Evolutionary conservation across 176 grass and related monocot genomes (phyloP).

Genomic region (Rhipidocladum racemiflorum): DNA sequence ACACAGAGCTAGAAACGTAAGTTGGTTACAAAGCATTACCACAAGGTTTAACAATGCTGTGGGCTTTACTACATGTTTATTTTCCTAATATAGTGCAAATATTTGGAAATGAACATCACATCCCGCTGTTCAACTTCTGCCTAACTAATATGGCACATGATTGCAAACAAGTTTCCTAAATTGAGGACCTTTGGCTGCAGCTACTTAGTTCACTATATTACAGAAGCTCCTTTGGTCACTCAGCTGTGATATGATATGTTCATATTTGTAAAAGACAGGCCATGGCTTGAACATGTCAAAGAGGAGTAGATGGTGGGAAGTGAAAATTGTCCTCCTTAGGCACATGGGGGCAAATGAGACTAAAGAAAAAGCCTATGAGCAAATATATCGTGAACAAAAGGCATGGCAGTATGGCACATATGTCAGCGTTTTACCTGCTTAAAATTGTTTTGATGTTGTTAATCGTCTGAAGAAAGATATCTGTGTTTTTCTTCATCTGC

Average conservation of each 20-base stretch:
- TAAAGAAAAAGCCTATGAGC: not conserved
- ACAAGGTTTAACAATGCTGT: not conserved
- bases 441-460: conserved; percentile 78
- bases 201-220: not conserved
- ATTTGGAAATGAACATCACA: not conserved
- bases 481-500: conserved; percentile 50
- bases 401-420: not conserved
- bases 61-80: not conserved
- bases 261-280: not conserved
- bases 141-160: not conserved
- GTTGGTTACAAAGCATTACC: not conserved
- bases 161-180: not conserved
- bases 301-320: not conserved
- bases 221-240: not conserved
- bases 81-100: not conserved
- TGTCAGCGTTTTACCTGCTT: conserved; percentile 50
- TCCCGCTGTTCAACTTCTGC: not conserved
- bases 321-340: not conserved
- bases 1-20: not conserved
- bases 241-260: not conserved
- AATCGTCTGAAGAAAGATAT: conserved; percentile 64
- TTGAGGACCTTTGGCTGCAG: not conserved
- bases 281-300: not conserved
- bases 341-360: not conserved
- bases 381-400: not conserved